These are phyloP conservation scores for Plasmodium cynomolgi DNA, from an alignment of 169 alveolate species.

Conservation along the genomic window DNA sequence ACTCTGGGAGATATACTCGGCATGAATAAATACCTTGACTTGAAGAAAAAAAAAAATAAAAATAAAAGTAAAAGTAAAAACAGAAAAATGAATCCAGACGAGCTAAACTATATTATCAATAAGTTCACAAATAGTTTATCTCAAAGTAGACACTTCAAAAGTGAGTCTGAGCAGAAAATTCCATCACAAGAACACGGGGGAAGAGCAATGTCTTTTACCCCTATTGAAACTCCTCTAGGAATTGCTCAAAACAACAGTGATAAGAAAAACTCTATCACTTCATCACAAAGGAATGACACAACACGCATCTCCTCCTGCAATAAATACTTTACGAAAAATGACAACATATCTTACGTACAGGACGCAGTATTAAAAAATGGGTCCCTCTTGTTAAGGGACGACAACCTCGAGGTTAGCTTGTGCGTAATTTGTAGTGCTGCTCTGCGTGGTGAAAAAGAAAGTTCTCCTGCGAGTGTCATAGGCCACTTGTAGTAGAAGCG, in stretches of 20 bases:
- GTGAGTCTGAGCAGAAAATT: neutral
- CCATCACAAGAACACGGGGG: neutral
- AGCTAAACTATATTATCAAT: slow-evolving; percentile 7
- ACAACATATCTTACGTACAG: slow-evolving; percentile 24
- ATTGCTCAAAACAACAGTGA: neutral
- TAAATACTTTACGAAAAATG: slow-evolving; percentile 44
- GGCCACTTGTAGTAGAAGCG: no score
- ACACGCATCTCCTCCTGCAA: neutral
- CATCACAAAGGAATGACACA: neutral
- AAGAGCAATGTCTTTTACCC: neutral
- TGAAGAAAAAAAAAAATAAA: slow-evolving; percentile 13
- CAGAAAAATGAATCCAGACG: slow-evolving; percentile 8
- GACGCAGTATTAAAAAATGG: slow-evolving; percentile 25
- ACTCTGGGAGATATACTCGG: slow-evolving; percentile 47
- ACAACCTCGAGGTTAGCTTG: slow-evolving; percentile 22
- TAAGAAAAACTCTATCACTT: neutral
- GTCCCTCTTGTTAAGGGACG: slow-evolving; percentile 7
- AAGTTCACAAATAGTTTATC: slow-evolving; percentile 15
- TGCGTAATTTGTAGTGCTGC: neutral
- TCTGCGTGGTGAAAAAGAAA: neutral
- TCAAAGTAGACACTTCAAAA: neutral
- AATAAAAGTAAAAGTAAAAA: neutral
- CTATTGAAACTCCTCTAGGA: neutral
- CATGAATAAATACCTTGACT: slow-evolving; percentile 28
- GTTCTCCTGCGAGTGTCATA: neutral